Conservation (phyloP, 441 rosid species). For the Melastoma candidum region DNA sequence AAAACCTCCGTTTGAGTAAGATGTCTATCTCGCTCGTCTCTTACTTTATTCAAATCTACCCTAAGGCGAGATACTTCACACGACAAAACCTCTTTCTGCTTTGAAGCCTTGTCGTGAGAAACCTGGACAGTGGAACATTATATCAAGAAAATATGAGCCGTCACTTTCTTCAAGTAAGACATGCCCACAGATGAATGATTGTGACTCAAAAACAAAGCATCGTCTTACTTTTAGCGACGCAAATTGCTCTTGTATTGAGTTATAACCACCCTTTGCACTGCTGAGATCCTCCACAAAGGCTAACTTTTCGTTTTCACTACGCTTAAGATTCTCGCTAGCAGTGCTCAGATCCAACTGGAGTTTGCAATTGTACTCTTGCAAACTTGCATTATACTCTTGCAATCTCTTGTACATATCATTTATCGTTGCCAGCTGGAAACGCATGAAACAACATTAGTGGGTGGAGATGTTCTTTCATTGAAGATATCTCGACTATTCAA, state of each 20-base stretch:
- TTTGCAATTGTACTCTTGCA: constrained; percentile 54
- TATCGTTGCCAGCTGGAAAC: constrained; percentile 25
- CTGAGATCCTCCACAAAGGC: constrained; percentile 45
- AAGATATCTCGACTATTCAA: background rate
- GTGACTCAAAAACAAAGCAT: background rate
- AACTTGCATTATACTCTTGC: constrained; percentile 55
- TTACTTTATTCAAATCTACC: constrained; percentile 34
- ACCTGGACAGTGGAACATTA: constrained; percentile 18
- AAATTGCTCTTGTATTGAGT: constrained; percentile 42
- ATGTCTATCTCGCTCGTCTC: constrained; percentile 41
- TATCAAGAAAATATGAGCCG: no score
- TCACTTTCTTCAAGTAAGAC: no score
- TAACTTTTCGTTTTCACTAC: constrained; percentile 45
- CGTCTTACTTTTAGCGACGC: constrained; percentile 34
- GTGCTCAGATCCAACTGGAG: constrained; percentile 50
- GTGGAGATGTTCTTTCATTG: background rate
- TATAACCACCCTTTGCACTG: constrained; percentile 36
- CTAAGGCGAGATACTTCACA: constrained; percentile 39
- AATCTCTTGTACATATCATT: constrained; percentile 57
- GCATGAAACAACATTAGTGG: background rate
- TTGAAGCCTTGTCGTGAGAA: constrained; percentile 37
- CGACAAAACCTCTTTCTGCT: constrained; percentile 37
- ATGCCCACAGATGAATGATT: no score
- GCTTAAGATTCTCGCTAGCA: constrained; percentile 44
- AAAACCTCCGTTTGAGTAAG: constrained; percentile 26